Conservation (phyloP, 345 rosid species). For the rapeseed (Brassica napus) region DNA sequence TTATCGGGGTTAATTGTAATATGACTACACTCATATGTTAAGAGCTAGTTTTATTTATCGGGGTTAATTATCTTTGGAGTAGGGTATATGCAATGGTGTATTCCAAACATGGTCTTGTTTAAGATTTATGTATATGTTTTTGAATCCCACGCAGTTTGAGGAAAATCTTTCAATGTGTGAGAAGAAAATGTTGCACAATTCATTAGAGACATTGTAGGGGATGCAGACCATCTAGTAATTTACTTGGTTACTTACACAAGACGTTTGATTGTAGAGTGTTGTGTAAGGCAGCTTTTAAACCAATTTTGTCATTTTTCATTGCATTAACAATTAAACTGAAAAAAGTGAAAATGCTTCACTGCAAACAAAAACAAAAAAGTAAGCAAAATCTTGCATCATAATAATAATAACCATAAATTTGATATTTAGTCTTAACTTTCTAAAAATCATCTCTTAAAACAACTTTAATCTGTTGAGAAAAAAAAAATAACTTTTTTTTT, state of each 20-base stretch:
- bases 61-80: neutral
- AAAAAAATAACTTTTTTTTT: too few relatives aligned
- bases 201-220: neutral
- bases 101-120: neutral
- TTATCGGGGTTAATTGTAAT: slow-evolving; percentile 33
- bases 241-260: neutral
- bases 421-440: neutral
- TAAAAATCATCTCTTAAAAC: neutral
- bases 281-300: slow-evolving; percentile 2
- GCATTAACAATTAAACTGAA: neutral
- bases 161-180: neutral
- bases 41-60: neutral
- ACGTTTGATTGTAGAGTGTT: neutral
- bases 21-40: slow-evolving; percentile 2
- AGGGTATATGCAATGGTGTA: neutral
- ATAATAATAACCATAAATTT: neutral
- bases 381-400: neutral
- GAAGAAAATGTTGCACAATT: neutral
- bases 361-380: neutral
- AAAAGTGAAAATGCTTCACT: neutral
- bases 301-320: neutral
- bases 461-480: neutral
- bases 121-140: neutral
- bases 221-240: neutral
- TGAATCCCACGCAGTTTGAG: neutral